Percentiles rank a stretch among this genome's conserved stretches.
Conservation (phyloP, 2,329 filamentous ascomycete species). For the Septoria linicola region DNA sequence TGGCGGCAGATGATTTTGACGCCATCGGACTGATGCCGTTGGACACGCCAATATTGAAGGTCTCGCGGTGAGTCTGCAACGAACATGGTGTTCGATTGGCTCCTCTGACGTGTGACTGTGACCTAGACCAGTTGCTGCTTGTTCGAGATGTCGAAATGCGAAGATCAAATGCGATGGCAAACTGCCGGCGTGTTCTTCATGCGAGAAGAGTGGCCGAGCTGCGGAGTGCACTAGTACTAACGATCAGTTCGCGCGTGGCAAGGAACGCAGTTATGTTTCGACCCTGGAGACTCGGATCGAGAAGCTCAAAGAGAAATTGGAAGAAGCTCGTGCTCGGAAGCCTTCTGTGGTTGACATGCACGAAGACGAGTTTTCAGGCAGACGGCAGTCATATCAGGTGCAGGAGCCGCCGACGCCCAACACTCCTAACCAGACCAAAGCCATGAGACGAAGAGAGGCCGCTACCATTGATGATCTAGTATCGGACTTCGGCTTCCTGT, state of each 20-base stretch:
- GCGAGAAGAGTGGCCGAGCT: conserved; percentile 83
- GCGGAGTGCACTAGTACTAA: conserved; percentile 90
- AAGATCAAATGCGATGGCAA: conserved; percentile 99
- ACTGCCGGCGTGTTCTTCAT: conserved; percentile 89
- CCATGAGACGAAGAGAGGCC: conserved; percentile 63
- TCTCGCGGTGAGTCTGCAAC: conserved; percentile 65
- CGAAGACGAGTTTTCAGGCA: conserved; percentile 55
- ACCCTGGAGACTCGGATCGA: conserved; percentile 91
- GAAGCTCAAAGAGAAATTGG: conserved; percentile 75
- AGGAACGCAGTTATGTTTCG: conserved; percentile 94
- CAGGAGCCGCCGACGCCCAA: conserved; percentile 30
- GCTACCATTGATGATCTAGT: conserved; percentile 88
- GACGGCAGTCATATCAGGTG: conserved; percentile 46
- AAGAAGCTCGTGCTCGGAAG: conserved; percentile 64
- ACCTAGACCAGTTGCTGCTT: conserved; percentile 50
- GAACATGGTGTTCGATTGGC: neutral
- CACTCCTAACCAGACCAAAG: conserved; percentile 37
- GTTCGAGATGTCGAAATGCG: conserved; percentile 78
- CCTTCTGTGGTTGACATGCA: conserved; percentile 69
- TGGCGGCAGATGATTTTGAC: conserved; percentile 32
- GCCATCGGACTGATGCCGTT: conserved; percentile 44
- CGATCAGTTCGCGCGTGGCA: conserved; percentile 92
- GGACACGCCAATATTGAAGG: conserved; percentile 63
- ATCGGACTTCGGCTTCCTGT: conserved; percentile 91
- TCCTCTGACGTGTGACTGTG: conserved; percentile 11